Evolutionary conservation across 140 eudicot genomes (phyloP).

Genomic region (Cichorium intybus): DNA sequence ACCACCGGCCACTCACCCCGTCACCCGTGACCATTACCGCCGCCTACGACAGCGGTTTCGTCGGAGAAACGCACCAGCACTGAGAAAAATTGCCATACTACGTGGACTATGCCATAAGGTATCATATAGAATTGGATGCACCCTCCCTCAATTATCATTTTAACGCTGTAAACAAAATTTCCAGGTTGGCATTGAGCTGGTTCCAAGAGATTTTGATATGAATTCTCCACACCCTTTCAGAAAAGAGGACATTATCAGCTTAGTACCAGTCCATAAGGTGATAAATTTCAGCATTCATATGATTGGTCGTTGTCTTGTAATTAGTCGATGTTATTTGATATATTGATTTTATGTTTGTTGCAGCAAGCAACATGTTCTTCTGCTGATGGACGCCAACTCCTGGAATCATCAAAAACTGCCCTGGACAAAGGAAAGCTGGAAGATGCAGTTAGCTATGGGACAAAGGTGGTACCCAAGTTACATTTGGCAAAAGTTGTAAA

Average conservation of each 20-base stretch:
- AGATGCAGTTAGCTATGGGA: constrained; percentile 98
- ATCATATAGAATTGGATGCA: constrained; percentile 6
- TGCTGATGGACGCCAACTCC: constrained; percentile 96
- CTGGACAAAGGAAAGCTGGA: constrained; percentile 98
- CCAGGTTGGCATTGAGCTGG: constrained; percentile 96
- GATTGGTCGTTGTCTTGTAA: no score
- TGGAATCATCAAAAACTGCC: constrained; percentile 99
- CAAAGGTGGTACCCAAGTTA: constrained; percentile 69
- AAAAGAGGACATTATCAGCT: constrained; percentile 77
- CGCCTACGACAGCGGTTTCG: no score
- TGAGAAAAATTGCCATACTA: constrained; percentile 84
- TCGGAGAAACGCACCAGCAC: no score
- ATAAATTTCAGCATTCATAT: constrained; percentile 12
- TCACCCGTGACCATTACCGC: no score
- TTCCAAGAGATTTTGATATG: constrained; percentile 97
- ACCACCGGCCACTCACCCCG: no score
- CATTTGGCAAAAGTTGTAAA: not conserved
- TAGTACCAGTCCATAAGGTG: constrained; percentile 98
- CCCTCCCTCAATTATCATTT: not conserved
- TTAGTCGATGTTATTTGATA: constrained; percentile 9
- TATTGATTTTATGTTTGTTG: constrained; percentile 20
- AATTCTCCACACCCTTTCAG: constrained; percentile 76
- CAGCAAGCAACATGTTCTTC: constrained; percentile 99
- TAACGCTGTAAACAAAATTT: constrained; percentile 6
- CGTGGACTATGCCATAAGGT: constrained; percentile 99